These are phyloP conservation scores for Castanospermum australe DNA, from an alignment of 306 rosid genomes.

Conservation along the genomic window DNA sequence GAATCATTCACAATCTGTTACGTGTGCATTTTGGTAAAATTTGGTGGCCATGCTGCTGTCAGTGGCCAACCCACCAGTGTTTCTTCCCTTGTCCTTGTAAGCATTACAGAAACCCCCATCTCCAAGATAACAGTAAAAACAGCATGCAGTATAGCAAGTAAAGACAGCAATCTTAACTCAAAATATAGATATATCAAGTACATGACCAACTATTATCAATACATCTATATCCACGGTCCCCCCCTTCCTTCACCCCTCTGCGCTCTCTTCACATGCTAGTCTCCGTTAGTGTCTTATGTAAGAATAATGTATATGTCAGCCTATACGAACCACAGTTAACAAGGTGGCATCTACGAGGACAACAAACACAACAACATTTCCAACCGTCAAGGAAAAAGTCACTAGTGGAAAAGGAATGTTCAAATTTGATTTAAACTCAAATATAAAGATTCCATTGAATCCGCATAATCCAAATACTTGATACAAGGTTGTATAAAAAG, in stretches of 20 bases:
- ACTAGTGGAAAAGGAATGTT: neutral
- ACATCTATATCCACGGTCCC: neutral
- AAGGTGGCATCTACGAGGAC: neutral
- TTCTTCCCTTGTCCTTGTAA: conserved; percentile 9
- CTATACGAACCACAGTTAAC: neutral
- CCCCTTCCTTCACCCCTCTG: neutral
- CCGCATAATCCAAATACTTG: neutral
- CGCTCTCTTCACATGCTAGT: neutral
- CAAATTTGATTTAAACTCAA: neutral
- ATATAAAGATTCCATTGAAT: neutral
- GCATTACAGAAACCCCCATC: neutral
- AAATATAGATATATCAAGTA: neutral
- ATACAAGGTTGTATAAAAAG: neutral
- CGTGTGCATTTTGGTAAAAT: neutral
- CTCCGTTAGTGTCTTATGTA: neutral
- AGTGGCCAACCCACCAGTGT: neutral
- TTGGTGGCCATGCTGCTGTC: neutral
- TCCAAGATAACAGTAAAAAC: conserved; percentile 18
- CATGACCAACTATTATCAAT: neutral
- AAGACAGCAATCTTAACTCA: neutral
- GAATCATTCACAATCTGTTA: neutral
- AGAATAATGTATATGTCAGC: neutral
- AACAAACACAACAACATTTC: conserved; percentile 2
- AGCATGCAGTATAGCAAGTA: neutral
- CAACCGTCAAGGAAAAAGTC: neutral